Base-by-base conservation (phyloP, 2,329 filamentous ascomycete species). In the Aspergillus sp. region DNA sequence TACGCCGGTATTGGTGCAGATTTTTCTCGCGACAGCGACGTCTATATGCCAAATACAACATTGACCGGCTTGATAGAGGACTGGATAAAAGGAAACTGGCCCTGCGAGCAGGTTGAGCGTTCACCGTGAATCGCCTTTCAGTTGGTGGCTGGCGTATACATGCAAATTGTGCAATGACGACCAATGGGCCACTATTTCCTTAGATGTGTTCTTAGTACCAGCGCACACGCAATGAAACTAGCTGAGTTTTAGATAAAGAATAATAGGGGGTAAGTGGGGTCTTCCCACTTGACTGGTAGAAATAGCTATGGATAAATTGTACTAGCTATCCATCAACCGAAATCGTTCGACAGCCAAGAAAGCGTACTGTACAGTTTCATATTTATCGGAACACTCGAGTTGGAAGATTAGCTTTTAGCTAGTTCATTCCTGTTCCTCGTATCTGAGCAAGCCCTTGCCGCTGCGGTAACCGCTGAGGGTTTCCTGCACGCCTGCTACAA, bases 381-480 rank as follows among this genome's bases (percentile, higher is more conserved):
- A 50, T 27, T 50, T 17, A 15, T 10, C 8, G 25, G 11, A 17
- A 49, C 23, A 19, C 6, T 8, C n/a, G 47, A 49, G 6, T n/a
- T 10, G 3, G 44, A 30, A 25, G 23, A n/a, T 23, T 53, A 49
- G n/a, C 38, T 25, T 48, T 36, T 13, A 41, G 30, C 32, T 15
- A n/a, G n/a, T 57, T 66, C 66, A 68, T 55, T 76, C 75, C 15
- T 74, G 73, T 8, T 73, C 81, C 23, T 84, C 84, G 76, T 95
- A 98, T 5, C 94, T 85, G 75, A 98, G 95, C 3, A 99, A 85
- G 0, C 92, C 90, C 81, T 99, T 99, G 10, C 93, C 94, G 65
- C 86, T 85, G 71, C 92, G 86, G 74, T 90, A 98, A 0, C 94
- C 95, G 58, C 89, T 84, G 48, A 98, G 80, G 1, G 93, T 95